phyloP scores from a whole-genome alignment of 2,329 filamentous ascomycete genomes.

The Paramyrothecium sp. region DNA sequence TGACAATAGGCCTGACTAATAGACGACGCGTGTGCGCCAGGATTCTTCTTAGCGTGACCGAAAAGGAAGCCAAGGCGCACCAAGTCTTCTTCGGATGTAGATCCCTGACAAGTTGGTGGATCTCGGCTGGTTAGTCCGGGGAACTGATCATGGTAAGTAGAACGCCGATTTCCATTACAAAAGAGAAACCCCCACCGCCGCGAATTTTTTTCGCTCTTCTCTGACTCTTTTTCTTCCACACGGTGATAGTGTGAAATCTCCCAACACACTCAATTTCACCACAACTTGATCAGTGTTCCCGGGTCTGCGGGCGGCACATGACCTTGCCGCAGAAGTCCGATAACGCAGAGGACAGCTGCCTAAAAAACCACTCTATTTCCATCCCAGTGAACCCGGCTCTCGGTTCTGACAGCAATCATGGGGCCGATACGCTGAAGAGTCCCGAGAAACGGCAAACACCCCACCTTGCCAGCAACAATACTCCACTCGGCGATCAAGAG shows the following conservation, averaged over 20 bases:
- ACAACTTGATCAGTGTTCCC: background rate
- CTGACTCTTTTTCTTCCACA: background rate
- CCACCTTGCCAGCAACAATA: background rate
- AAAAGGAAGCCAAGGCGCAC: background rate
- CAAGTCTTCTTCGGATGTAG: background rate
- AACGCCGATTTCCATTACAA: background rate
- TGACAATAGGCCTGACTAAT: too few species aligned
- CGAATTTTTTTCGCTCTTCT: background rate
- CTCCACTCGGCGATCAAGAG: background rate
- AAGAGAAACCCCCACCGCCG: background rate
- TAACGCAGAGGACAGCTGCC: conserved; percentile 27
- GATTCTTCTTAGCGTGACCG: background rate
- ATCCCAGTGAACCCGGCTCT: conserved; percentile 6
- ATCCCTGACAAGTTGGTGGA: background rate
- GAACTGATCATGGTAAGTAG: background rate
- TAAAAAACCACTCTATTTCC: conserved; percentile 21
- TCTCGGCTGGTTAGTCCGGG: background rate
- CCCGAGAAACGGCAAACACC: background rate
- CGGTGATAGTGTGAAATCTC: background rate
- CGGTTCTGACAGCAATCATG: background rate
- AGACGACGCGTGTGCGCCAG: too few species aligned
- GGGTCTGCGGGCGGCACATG: background rate
- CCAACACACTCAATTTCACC: background rate
- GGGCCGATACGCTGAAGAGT: background rate
- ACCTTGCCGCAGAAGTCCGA: background rate